Evolutionary conservation across 1,139 yeast genomes (phyloP), one percentile per base, ranked within the genome.

Genomic region (Blastobotrys arbuscula): DNA sequence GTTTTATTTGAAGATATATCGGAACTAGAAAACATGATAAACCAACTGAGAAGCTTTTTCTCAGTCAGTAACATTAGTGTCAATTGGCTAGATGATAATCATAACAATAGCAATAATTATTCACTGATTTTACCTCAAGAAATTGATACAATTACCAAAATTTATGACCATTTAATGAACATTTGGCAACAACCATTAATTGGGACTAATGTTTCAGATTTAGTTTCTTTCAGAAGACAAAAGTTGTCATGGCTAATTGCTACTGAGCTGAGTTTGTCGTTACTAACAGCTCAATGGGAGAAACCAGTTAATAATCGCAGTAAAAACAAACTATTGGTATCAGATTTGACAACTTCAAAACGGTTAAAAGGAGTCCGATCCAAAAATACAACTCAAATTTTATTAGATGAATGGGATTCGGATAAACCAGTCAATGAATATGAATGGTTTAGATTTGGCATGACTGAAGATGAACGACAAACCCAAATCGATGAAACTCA

Each of bases 1-100:
- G 28, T 36, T 21, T 33, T 50, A 30, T 28, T 47, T 19, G 42
- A 35, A 13, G 48, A 48, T 28, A 31, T 44, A 30, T 36, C 36
- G 4, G 82, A 78, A 54, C 63, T 77, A 34, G 79, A 76, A 48
- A 67, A 73, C 20, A 75, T 80, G 82, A 53, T 79, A 23, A 68
- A 65, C 2, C 82, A 80, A 53, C 60, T 80, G 31, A 59, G 63
- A 18, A 65, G 58, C 1, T 74, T 70, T 53, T 74, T 69, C 54
- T 53, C 60, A 2, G 65, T 69, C 43, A 33, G 47, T 5, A 64
- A 59, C 0, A 57, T 75, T 5, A 45, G 48, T 0, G 51, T 63
- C 10, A 30, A 43, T 2, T 39, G 56, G 2, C 28, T 56, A 8
- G 51, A 50, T 18, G 48, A 42, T 10, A 49, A 50, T n/a, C 35